Conservation (phyloP, 768 basidiomycete species). For the Lactifluus volemus region DNA sequence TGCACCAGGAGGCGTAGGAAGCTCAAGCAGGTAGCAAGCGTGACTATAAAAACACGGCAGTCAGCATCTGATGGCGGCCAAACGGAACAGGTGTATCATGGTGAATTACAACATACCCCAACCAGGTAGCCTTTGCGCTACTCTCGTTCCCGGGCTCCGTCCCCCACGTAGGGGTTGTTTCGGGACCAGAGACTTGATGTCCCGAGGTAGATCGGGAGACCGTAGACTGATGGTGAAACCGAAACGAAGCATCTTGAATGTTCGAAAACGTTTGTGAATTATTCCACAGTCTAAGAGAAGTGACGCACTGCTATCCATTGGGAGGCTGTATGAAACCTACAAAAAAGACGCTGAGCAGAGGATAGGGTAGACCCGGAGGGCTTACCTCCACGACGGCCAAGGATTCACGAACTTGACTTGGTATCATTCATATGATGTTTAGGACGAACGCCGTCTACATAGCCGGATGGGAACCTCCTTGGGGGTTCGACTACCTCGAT, state of each 20-base stretch:
- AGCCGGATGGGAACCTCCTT: constrained; percentile 11
- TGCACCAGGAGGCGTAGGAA: constrained; percentile 28
- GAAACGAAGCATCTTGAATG: background rate
- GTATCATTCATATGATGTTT: constrained; percentile 12
- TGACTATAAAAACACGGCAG: constrained; percentile 22
- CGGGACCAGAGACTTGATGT: constrained; percentile 16
- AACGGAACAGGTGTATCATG: background rate
- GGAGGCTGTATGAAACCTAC: background rate
- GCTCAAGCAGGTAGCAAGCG: constrained; percentile 33
- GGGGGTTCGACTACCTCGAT: constrained; percentile 12
- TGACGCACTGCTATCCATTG: constrained; percentile 14
- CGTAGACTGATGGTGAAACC: background rate
- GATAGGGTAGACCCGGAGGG: background rate
- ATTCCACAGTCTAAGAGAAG: background rate
- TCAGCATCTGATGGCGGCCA: background rate
- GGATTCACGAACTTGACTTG: constrained; percentile 15
- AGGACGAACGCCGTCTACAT: constrained; percentile 11
- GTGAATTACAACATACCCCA: constrained; percentile 8
- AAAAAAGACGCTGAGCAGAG: background rate
- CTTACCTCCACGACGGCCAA: constrained; percentile 20
- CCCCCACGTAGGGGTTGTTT: constrained; percentile 12
- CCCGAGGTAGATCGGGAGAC: background rate
- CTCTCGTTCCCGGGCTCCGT: constrained; percentile 2
- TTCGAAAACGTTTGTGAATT: background rate
- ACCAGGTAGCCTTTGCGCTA: constrained; percentile 18